Evolutionary conservation across 768 basidiomycete genomes (phyloP).

Genomic region (Amanita thiersii): DNA sequence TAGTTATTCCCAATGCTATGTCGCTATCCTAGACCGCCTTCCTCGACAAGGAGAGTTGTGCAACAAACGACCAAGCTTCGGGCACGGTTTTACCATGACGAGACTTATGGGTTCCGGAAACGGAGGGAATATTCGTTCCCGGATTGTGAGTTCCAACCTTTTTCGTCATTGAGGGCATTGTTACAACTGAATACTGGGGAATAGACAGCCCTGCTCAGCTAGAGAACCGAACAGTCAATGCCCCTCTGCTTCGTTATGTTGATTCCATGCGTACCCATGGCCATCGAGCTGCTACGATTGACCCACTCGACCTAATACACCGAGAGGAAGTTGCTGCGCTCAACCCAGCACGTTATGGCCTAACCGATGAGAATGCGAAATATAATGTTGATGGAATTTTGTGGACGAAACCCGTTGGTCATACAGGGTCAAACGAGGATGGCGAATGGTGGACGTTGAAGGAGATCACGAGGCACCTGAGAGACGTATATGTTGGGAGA

Average conservation of each 20-base stretch:
- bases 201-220: constrained; percentile 61
- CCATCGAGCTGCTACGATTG: constrained; percentile 78
- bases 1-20: too few relatives aligned
- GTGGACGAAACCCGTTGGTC: constrained; percentile 52
- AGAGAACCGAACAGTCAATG: constrained; percentile 61
- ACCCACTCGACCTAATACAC: constrained; percentile 82
- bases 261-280: constrained; percentile 83
- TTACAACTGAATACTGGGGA: not conserved
- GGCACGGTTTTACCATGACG: constrained; percentile 55
- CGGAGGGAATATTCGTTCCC: constrained; percentile 54
- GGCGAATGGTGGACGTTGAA: constrained; percentile 57
- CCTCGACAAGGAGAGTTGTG: too few relatives aligned
- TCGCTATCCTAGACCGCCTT: too few relatives aligned
- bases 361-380: constrained; percentile 38
- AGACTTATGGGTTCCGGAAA: constrained; percentile 73
- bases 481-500: constrained; percentile 69
- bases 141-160: constrained; percentile 59
- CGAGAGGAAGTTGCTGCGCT: constrained; percentile 76
- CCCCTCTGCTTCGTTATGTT: constrained; percentile 78
- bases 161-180: not conserved
- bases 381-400: constrained; percentile 79
- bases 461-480: constrained; percentile 64
- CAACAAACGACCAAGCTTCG: not conserved
- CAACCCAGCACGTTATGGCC: constrained; percentile 69
- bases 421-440: constrained; percentile 15